phyloP scores from a whole-genome alignment of 2,329 filamentous ascomycete genomes.

The Sclerotinia nivalis region DNA sequence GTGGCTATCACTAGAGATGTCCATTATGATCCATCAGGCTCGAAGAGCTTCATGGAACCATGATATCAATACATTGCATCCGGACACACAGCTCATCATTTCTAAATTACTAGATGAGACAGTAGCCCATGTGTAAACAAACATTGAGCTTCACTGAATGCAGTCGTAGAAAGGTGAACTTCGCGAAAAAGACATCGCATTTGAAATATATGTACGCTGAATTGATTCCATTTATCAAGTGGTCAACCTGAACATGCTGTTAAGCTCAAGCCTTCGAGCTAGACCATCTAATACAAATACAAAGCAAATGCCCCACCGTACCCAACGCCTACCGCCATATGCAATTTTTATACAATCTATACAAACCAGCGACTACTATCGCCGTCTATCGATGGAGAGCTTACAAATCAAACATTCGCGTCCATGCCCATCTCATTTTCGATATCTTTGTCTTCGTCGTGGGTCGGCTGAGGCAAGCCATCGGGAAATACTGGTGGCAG shows the following conservation, averaged over 20 bases:
- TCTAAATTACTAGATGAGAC: not conserved
- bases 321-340: not conserved
- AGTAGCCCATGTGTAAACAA: not conserved
- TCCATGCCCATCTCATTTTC: not conserved
- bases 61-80: not conserved
- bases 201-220: not conserved
- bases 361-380: not conserved
- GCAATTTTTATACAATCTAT: not conserved
- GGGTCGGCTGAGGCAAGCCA: not conserved
- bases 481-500: constrained; percentile 26
- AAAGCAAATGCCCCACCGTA: not conserved
- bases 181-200: not conserved
- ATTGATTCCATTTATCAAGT: too few species aligned
- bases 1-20: not conserved
- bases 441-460: not conserved
- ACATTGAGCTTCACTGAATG: not conserved
- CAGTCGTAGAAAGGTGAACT: not conserved
- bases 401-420: not conserved
- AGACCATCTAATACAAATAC: not conserved
- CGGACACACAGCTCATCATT: not conserved
- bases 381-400: not conserved
- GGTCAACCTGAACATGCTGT: not conserved
- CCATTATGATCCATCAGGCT: not conserved
- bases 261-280: not conserved
- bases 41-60: not conserved